Conservation (phyloP, 2,329 filamentous ascomycete genomes). For the Coniochaeta ligniaria region DNA sequence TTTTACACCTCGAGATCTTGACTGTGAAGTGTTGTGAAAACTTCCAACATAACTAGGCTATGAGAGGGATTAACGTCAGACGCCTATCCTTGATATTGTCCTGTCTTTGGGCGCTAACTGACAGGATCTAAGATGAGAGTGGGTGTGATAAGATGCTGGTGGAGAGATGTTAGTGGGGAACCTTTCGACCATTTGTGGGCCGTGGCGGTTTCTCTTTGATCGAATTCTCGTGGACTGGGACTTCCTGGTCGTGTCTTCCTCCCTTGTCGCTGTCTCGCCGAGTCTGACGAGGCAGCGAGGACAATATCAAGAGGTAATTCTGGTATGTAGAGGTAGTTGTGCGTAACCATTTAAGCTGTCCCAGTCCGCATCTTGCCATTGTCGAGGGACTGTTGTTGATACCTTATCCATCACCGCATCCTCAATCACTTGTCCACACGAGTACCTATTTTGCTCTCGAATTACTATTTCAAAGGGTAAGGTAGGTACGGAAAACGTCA, state of each 20-base stretch:
- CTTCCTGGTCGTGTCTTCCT: background rate
- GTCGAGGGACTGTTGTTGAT: too few relatives aligned
- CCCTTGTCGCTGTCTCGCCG: background rate
- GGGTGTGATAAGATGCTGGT: background rate
- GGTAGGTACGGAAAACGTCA: background rate
- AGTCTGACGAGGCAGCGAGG: too few relatives aligned
- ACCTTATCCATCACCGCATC: background rate
- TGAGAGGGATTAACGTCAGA: background rate
- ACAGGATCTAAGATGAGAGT: background rate
- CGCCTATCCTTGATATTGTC: background rate
- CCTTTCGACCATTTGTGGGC: background rate
- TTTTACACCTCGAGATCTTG: too few relatives aligned
- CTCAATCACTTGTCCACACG: background rate
- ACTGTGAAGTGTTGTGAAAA: too few relatives aligned
- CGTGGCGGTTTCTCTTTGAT: background rate
- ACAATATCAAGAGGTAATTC: too few relatives aligned
- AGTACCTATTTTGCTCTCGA: too few relatives aligned
- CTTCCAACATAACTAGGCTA: too few relatives aligned
- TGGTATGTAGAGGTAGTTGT: background rate
- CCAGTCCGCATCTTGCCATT: background rate
- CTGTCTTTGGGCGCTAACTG: background rate
- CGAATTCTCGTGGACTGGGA: too few relatives aligned
- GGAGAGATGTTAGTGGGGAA: background rate
- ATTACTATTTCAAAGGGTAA: too few relatives aligned
- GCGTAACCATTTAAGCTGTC: too few relatives aligned